Evolutionary conservation across 345 rosid species (phyloP).

Genomic region (Adansonia digitata): DNA sequence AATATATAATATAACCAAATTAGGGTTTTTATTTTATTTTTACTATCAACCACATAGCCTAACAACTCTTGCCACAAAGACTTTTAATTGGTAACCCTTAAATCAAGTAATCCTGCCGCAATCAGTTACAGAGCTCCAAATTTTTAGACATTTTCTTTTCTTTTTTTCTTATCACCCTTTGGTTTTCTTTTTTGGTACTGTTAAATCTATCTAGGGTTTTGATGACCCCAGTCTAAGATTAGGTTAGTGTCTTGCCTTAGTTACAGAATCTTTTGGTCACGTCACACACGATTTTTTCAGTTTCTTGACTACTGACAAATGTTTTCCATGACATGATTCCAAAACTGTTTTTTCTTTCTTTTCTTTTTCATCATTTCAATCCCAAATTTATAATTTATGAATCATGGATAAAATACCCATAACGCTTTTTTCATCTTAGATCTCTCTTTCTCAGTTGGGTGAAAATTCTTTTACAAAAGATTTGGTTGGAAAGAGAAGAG

Average conservation of each 20-base stretch:
- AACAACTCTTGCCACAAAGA: background rate
- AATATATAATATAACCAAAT: constrained; percentile 19
- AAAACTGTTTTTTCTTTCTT: constrained; percentile 4
- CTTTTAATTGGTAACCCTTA: constrained; percentile 14
- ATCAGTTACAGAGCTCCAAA: constrained; percentile 20
- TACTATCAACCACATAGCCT: constrained; percentile 13
- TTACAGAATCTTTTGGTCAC: constrained; percentile 64
- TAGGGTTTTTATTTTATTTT: constrained; percentile 21
- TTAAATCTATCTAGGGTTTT: constrained; percentile 32
- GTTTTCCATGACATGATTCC: constrained; percentile 42
- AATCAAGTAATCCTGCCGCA: constrained; percentile 22
- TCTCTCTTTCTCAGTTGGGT: constrained; percentile 22
- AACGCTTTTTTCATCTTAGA: constrained; percentile 16
- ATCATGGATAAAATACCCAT: constrained; percentile 3
- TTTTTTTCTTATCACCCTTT: no score
- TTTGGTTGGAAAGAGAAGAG: background rate
- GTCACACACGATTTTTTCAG: constrained; percentile 55
- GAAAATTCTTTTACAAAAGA: constrained; percentile 12
- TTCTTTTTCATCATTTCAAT: no score
- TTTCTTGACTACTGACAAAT: constrained; percentile 55
- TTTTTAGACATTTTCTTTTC: background rate
- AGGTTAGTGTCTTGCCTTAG: constrained; percentile 32
- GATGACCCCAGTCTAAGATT: constrained; percentile 26
- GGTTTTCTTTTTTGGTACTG: background rate
- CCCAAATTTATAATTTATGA: no score